Conservation (phyloP, 768 basidiomycete genomes). For the Mycena haematopus region DNA sequence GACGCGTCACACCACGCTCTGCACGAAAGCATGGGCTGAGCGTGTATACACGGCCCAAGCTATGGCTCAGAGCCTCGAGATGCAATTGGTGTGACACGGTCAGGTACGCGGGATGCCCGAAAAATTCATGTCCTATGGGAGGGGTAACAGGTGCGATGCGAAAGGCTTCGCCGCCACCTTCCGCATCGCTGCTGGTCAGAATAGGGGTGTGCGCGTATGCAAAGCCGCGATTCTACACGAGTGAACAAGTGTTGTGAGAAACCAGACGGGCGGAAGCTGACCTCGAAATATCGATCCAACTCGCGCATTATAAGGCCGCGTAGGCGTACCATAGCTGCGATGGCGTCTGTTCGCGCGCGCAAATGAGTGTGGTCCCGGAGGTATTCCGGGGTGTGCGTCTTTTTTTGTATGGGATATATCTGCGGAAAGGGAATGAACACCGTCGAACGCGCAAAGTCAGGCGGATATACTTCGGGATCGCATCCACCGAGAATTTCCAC, state of each 20-base stretch:
- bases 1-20: slow-evolving; percentile 82
- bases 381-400: slow-evolving; percentile 77
- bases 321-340: slow-evolving; percentile 78
- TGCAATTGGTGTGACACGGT: slow-evolving; percentile 97
- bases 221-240: slow-evolving; percentile 77
- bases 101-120: slow-evolving; percentile 77
- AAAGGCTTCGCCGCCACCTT: slow-evolving; percentile 96
- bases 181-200: slow-evolving; percentile 90
- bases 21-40: slow-evolving; percentile 95
- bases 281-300: slow-evolving; percentile 77
- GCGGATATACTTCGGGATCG: slow-evolving; percentile 49
- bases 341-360: slow-evolving; percentile 77
- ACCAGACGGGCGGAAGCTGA: slow-evolving; percentile 39
- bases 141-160: slow-evolving; percentile 54
- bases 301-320: slow-evolving; percentile 62
- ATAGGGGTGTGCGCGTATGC: slow-evolving; percentile 83
- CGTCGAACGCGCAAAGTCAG: neutral
- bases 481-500: slow-evolving; percentile 53
- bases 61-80: slow-evolving; percentile 83
- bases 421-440: slow-evolving; percentile 36
- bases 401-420: slow-evolving; percentile 93
- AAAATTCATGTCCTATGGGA: slow-evolving; percentile 59
- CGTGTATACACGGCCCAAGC: slow-evolving; percentile 87
- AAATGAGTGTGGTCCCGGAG: slow-evolving; percentile 88
- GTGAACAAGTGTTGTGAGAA: neutral